phyloP scores from a whole-genome alignment of 257 asterid genomes.

The Coffea canephora region DNA sequence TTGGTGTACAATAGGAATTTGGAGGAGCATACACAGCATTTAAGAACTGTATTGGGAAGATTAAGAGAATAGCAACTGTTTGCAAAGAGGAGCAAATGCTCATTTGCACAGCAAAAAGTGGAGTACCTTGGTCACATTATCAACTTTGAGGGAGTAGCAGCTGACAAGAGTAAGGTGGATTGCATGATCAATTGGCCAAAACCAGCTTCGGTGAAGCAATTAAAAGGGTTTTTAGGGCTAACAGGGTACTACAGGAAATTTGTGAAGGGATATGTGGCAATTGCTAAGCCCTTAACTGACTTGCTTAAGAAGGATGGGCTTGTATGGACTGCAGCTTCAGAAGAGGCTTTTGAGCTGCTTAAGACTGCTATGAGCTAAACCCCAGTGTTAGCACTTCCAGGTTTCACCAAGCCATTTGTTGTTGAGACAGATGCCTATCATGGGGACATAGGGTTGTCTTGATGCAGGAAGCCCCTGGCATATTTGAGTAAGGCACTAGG shows the following conservation, averaged over 20 bases:
- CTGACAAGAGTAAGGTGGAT: not conserved
- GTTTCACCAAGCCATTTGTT: not conserved
- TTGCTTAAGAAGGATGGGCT: too few species aligned
- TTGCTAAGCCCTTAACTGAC: not conserved
- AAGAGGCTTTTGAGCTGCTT: fast-evolving
- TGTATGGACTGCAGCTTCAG: not conserved
- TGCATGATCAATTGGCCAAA: not conserved
- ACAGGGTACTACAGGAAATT: too few species aligned
- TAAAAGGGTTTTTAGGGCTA: too few species aligned
- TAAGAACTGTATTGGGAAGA: not conserved
- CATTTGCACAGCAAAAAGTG: not conserved
- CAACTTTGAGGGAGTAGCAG: not conserved
- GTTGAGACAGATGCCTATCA: not conserved
- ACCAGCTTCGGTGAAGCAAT: not conserved
- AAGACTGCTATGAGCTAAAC: not conserved
- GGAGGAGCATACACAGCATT: too few species aligned
- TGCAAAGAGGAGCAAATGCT: not conserved
- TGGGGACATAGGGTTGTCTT: not conserved
- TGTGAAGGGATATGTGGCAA: too few species aligned
- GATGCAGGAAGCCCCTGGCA: not conserved
- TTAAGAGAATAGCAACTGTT: not conserved
- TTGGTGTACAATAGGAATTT: not conserved
- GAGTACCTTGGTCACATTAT: not conserved
- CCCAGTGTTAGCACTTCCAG: not conserved
- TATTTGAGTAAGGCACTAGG: too few species aligned